Evolutionary conservation across 176 grass and related monocot species (phyloP), one percentile per base, ranked within the genome.

Genomic region (Oryza rufipogon): DNA sequence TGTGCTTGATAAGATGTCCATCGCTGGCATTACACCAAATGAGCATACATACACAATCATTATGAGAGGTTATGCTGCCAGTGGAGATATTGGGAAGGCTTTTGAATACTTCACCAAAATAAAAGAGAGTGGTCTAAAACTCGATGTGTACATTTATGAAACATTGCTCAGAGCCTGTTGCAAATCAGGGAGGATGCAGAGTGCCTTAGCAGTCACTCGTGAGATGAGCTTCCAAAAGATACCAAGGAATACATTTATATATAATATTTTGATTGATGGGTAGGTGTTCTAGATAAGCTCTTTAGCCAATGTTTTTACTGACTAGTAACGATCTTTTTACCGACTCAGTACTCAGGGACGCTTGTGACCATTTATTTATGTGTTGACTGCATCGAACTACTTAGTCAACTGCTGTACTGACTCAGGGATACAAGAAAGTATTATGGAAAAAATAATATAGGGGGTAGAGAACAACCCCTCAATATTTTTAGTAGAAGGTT

Each of bases 171-270:
- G 91, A 76, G 93, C 96, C 15, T 98, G 96, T 63, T 98, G 96
- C 74, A 98, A 98, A 79, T 95, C 93, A n/a, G 96, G 96, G 81
- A 84, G 96, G 58, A 98, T 96, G 93, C 96, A 96, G 80, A 98
- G 96, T 76, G 93, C 96, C 70, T 88, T 96, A 34, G 88, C 93
- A 38, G 93, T 98, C 63, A 96, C 93, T 54, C 84, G 93, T 10
- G 93, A 98, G 83, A 98, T 98, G 93, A 92, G 87, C 48, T 79
- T 88, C 76, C 91, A 87, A 66, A 93, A 90, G 64, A 95, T 98
- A 87, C 77, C 89, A 30, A 87, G 91, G 71, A 98, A 98, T 84
- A 94, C 96, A 25, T 98, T 94, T 75, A 87, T 98, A 70, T 98
- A 96, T 80, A 98, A 98, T 71, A 96, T 98, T 82, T 85, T 94